Evolutionary conservation across 345 rosid genomes (phyloP).

Genomic region (Rhodomyrtus tomentosa): DNA sequence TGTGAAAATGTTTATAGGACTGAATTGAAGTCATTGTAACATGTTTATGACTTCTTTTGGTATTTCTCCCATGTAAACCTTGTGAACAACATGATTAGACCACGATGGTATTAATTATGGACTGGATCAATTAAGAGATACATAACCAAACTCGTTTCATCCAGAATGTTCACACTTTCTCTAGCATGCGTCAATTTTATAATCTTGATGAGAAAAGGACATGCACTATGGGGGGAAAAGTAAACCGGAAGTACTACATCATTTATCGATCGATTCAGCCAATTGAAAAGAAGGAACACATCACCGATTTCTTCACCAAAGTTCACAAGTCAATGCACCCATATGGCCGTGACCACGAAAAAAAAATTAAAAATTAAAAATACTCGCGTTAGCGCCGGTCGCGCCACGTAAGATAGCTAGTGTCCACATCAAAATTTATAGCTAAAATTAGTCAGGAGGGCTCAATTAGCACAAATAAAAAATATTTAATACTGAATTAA

Average conservation of each 20-base stretch:
- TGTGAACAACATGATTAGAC: background rate
- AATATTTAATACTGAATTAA: no score
- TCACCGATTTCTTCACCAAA: background rate
- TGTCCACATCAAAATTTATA: no score
- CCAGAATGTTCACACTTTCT: background rate
- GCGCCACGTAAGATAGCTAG: no score
- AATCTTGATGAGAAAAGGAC: background rate
- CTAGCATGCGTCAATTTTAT: background rate
- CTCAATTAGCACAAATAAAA: no score
- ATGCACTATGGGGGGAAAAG: background rate
- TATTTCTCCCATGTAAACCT: no score
- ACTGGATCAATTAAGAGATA: background rate
- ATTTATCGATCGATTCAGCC: background rate
- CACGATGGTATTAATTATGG: background rate
- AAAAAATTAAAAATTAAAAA: no score
- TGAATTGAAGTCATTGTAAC: no score
- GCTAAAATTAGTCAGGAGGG: no score
- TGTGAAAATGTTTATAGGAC: no score
- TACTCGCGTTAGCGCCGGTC: no score
- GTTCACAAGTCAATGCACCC: background rate
- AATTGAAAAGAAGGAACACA: background rate
- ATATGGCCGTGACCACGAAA: background rate
- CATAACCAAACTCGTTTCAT: background rate
- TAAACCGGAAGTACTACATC: background rate
- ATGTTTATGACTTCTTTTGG: no score